Evolutionary conservation across 1,284 basidiomycete species (phyloP), one percentile per base, ranked within the genome.

Genomic region (Sparassis latifolia): DNA sequence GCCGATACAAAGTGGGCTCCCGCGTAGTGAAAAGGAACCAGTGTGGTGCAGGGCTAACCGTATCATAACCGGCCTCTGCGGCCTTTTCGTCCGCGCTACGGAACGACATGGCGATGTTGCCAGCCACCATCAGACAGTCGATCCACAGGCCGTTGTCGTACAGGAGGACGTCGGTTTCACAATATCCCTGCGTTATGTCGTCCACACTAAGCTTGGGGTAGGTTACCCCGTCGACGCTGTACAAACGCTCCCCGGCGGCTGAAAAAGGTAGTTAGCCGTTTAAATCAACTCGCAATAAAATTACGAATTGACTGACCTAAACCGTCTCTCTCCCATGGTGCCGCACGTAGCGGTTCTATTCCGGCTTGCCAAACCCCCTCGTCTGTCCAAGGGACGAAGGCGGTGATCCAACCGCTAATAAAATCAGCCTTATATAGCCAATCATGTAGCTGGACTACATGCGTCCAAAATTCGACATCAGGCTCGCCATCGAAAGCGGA

Each of bases 41-140:
- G 7, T 53, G 52, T 30, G 55, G 46, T 0, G 52, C 27, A 0
- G 52, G 55, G 12, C 47, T 44, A 3, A 53, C 28, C 4, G 52
- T 53, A 42, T 53, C 28, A n/a, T 27, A 10, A 7, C 40, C 20
- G 7, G 35, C 54, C 1, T 7, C 41, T 42, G 33, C 12, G 33
- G 10, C 10, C 4, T 31, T 44, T 27, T 38, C 37, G 5, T n/a
- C n/a, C n/a, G n/a, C n/a, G n/a, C n/a, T n/a, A n/a, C 28, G 9
- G 1, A 48, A 42, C 39, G 45, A 28, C 27, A 45, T 47, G 29
- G 52, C 74, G 6, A 76, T 56, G 12, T 66, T 62, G 0, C 76
- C 77, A 0, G 73, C 71, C 3, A 72, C 61, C 59, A 78, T 63
- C 47, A 64, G 56, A 47, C 66, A 66, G 12, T 70, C 56, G n/a